A percentile compares a stretch with the other conserved stretches of the same genome.
phyloP scores from a whole-genome alignment of 345 rosid species.

The Geranium rotundifolium region DNA sequence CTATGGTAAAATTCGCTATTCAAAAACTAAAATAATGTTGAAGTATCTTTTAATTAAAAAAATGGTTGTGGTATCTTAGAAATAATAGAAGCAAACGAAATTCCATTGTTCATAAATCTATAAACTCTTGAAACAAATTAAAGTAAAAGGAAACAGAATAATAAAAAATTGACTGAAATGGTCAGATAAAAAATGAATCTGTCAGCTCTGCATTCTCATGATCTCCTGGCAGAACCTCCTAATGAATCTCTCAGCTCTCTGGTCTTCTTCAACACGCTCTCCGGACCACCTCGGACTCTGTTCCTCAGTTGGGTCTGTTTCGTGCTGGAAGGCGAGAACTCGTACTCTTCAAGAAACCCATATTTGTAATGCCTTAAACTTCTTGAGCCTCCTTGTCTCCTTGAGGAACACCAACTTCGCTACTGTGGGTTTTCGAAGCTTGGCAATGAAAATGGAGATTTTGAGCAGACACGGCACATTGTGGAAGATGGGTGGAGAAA shows the following conservation, averaged over 20 bases:
- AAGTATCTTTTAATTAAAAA: too few relatives aligned
- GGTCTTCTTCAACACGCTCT: slow-evolving; percentile 29
- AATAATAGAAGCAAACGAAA: neutral
- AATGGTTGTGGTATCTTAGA: neutral
- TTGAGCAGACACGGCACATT: slow-evolving; percentile 24
- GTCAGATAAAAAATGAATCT: slow-evolving; percentile 8
- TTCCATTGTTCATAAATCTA: neutral
- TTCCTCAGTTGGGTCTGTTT: too few relatives aligned
- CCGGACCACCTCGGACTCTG: too few relatives aligned
- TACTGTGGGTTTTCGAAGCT: slow-evolving; percentile 26
- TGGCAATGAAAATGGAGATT: slow-evolving; percentile 15
- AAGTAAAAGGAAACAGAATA: neutral
- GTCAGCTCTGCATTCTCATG: slow-evolving; percentile 44
- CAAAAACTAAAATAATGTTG: too few relatives aligned
- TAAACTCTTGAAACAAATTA: neutral
- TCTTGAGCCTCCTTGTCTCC: slow-evolving; percentile 22
- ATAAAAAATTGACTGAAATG: neutral
- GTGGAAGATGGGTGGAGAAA: slow-evolving; percentile 11
- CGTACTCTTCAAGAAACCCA: slow-evolving; percentile 27
- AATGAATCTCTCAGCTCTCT: slow-evolving; percentile 62
- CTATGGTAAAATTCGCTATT: too few relatives aligned
- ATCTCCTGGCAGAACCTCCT: slow-evolving; percentile 38
- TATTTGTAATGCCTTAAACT: slow-evolving; percentile 21
- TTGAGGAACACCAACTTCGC: slow-evolving; percentile 20
- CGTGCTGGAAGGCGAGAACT: slow-evolving; percentile 33